Conservation (phyloP, 73 alveolate species). For the Paramecium sonneborni region DNA sequence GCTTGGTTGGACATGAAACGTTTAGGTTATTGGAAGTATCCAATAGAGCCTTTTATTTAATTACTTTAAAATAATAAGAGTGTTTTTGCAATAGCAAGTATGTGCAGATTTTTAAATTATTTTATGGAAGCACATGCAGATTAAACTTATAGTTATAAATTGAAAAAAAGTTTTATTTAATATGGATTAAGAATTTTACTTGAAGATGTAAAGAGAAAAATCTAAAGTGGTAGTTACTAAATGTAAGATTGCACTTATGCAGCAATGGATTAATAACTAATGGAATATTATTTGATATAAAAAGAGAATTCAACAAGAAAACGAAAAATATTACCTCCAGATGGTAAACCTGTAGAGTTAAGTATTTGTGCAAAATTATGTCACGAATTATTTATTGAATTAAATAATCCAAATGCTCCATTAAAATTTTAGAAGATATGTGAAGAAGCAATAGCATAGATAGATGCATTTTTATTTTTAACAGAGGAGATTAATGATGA, state of each 20-base stretch:
- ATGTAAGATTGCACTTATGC: conserved; percentile 30
- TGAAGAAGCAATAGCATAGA: background rate
- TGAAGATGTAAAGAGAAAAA: background rate
- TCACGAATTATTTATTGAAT: conserved; percentile 6
- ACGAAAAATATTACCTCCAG: conserved; percentile 19
- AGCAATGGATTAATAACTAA: conserved; percentile 25
- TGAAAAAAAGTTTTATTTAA: background rate
- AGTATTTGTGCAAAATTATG: conserved; percentile 37
- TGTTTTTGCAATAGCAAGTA: background rate
- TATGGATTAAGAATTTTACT: conserved; percentile 7
- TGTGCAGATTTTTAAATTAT: conserved; percentile 34
- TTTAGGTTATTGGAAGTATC: conserved; percentile 17
- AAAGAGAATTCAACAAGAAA: background rate
- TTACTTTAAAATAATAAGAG: background rate
- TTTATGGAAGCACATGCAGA: conserved; percentile 48
- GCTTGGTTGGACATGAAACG: conserved; percentile 48
- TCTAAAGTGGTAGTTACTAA: background rate
- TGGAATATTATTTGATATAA: background rate
- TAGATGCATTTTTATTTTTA: conserved; percentile 11
- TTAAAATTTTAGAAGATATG: background rate
- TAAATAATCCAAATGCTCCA: background rate
- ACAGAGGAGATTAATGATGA: background rate
- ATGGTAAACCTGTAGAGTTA: conserved; percentile 53
- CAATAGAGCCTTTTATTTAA: conserved; percentile 30
- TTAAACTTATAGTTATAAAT: background rate